Base-by-base conservation (phyloP, 2,329 filamentous ascomycete genomes). In the Apiospora marii region DNA sequence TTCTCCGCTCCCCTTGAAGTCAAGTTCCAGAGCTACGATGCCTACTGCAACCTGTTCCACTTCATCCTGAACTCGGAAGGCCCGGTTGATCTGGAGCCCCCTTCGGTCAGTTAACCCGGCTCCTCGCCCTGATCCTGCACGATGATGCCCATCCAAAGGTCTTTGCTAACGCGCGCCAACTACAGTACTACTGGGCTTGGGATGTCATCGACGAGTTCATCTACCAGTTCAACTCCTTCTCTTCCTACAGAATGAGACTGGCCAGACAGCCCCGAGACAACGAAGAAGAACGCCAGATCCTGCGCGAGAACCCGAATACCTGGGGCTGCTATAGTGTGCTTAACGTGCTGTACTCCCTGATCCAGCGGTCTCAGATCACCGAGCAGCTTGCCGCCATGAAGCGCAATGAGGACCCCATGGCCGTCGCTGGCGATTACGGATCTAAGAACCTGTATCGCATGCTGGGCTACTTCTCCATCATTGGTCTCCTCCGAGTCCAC, bases 171-270 rank as follows among this genome's bases (percentile, higher is more conserved):
- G 16, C 16, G 13, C 27, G 22, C 41, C 16, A 44, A 67, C 34
- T 68, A 10, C 83, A 98, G 94, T 97, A 98, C 87, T 98, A 96
- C 88, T 99, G 96, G 96, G 96, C 96, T 58, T 99, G 96, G 96
- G 96, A 99, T 84, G 96, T 98, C 78, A 98, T 99, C 85, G 96
- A 99, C 84, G 96, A 99, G 85, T 99, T 99, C 88, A 98, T 99
- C 86, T 99, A 99, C 88, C 96, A 99, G 85, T 99, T 99, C 89
- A 98, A 99, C 89, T 97, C 95, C 73, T 99, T 99, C 89, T 98
- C 95, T 83, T 94, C 95, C 75, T 98, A 98, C 90, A 92, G 96
- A 81, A 95, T 97, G 84, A 92, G 95, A 77, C 92, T 98, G 78
- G 96, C 96, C 76, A 91, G 95, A 73, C 88, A 92, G 88, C 87